Evolutionary conservation across 2,329 filamentous ascomycete species (phyloP), one percentile per base, ranked within the genome.

Genomic region (Tetracladium maxilliforme): DNA sequence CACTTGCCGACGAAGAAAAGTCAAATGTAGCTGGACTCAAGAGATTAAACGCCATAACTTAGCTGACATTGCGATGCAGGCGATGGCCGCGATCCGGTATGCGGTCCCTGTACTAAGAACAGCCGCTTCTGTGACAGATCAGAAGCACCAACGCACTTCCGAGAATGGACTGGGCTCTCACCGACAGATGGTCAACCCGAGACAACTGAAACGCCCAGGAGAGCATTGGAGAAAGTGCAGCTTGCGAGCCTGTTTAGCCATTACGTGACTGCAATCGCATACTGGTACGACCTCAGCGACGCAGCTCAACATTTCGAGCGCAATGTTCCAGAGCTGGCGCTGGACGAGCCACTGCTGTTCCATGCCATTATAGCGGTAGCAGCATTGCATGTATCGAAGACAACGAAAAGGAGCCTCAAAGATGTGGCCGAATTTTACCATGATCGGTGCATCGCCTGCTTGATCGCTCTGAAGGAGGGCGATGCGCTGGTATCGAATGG

Each of bases 251-350:
- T 54, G 10, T 58, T 58, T 22, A 41, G 48, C 21, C 45, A 49
- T 27, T 61, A 61, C 33, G 46, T 50, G 7, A 30, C 33, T 2
- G 28, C 39, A 19, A 37, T 61, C 11, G 54, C 58, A 2, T 37
- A 41, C 3, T 62, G 58, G 58, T 62, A 61, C 33, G 56, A 63
- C 25, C 45, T 63, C 6, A 56, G 52, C 22, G 57, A 62, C 28
- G 28, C 39, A 1, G 25, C 34, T 3, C 40, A 35, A 1, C 33
- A 40, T 4, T 62, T 62, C 17, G 41, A 36, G 6, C 44, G 36
- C 4, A 20, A 37, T 1, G 46, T 61, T 1, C 49, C 56, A 1
- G 25, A 33, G 5, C 29, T 44, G 7, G 51, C 57, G 2, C 37
- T 58, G 7, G 41, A 50, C 3, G 51, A 48, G 18, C 38, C 52